Conservation (phyloP, 768 basidiomycete genomes). For the Boletus edulis region DNA sequence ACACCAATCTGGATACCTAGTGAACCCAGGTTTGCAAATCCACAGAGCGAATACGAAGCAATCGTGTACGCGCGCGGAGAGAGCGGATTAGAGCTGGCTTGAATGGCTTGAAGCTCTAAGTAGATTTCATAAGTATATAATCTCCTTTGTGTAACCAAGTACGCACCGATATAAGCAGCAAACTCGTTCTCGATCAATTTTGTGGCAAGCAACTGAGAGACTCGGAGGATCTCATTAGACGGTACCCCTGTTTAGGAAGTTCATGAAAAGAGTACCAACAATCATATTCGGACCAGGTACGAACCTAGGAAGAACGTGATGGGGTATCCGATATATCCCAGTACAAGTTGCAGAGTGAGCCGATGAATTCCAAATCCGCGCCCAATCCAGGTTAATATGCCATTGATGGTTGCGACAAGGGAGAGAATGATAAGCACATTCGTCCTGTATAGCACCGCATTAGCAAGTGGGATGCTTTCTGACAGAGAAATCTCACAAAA, state of each 20-base stretch:
- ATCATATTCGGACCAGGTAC: not conserved
- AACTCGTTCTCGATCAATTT: constrained; percentile 91
- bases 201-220: constrained; percentile 78
- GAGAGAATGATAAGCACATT: constrained; percentile 86
- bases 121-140: not conserved
- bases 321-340: constrained; percentile 89
- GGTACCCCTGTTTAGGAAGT: constrained; percentile 55
- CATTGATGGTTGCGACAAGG: constrained; percentile 79
- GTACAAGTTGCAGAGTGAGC: constrained; percentile 79
- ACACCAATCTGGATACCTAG: constrained; percentile 87
- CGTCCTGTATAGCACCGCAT: constrained; percentile 41
- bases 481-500: constrained; percentile 50
- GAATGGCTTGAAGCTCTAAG: constrained; percentile 43
- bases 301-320: constrained; percentile 69
- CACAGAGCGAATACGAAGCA: constrained; percentile 84
- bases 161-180: constrained; percentile 58
- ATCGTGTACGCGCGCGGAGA: constrained; percentile 77
- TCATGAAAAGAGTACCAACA: not conserved
- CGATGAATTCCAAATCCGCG: constrained; percentile 79
- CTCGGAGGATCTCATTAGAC: constrained; percentile 73
- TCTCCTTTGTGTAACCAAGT: not conserved
- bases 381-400: constrained; percentile 86
- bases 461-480: constrained; percentile 1
- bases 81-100: constrained; percentile 50
- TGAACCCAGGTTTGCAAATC: constrained; percentile 86